These are phyloP conservation scores for Aphanoascus verrucosus DNA, from an alignment of 2,329 filamentous ascomycete species.

Conservation along the genomic window DNA sequence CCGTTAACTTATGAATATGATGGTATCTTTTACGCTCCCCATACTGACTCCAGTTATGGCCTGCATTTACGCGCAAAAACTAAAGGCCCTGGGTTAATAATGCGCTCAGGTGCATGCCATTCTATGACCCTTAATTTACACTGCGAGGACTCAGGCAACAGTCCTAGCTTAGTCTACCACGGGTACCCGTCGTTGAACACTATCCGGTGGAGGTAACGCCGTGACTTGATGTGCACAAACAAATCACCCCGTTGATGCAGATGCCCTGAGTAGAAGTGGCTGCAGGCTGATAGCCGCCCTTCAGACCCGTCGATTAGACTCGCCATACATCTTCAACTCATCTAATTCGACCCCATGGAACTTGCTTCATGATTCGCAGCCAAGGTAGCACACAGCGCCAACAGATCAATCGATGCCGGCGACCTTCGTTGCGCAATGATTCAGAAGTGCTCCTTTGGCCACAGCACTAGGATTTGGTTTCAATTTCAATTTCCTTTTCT, in stretches of 20 bases:
- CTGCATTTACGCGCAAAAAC: background rate
- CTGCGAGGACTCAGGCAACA: background rate
- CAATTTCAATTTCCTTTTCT: background rate
- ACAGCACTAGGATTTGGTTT: background rate
- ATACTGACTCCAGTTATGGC: background rate
- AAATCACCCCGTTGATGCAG: background rate
- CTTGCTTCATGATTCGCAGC: background rate
- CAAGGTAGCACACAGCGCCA: conserved; percentile 8
- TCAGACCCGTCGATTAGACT: background rate
- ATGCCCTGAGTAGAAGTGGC: background rate
- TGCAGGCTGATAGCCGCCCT: background rate
- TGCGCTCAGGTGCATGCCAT: background rate
- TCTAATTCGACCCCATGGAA: background rate
- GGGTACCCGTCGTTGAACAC: background rate
- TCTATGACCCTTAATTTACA: background rate
- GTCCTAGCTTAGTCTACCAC: background rate
- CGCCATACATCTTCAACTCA: background rate
- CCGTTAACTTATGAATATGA: background rate
- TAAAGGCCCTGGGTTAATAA: background rate
- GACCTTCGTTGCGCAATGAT: conserved; percentile 2
- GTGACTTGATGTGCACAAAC: background rate
- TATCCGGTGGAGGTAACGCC: background rate
- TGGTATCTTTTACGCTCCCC: background rate
- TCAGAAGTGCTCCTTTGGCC: background rate
- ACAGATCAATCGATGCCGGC: conserved; percentile 1